phyloP scores from a whole-genome alignment of 208 protist species.

The Giardia muris region DNA sequence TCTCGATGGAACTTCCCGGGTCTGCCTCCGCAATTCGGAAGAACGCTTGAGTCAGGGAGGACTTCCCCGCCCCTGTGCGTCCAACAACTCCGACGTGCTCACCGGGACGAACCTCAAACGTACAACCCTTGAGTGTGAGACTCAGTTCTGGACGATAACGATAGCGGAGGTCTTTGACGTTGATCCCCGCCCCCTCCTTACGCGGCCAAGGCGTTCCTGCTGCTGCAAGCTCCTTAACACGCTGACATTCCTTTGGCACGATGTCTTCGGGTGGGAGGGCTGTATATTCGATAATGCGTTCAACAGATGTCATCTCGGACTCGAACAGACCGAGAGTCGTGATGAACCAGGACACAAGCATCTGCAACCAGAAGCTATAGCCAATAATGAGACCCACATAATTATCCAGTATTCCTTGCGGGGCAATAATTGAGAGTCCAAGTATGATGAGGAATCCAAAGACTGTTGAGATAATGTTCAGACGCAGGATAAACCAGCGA shows the following conservation, averaged over 20 bases:
- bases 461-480: constrained; percentile 21
- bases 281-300: constrained; percentile 48
- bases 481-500: constrained; percentile 27
- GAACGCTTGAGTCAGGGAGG: constrained; percentile 33
- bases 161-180: constrained; percentile 34
- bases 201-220: too few species aligned
- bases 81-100: constrained; percentile 49
- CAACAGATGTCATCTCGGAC: constrained; percentile 44
- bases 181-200: constrained; percentile 12
- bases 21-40: constrained; percentile 40
- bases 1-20: constrained; percentile 13
- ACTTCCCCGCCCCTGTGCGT: constrained; percentile 49
- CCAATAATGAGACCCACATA: constrained; percentile 32
- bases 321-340: constrained; percentile 40
- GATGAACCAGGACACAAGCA: constrained; percentile 32
- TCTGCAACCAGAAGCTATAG: constrained; percentile 29
- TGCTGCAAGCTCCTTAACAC: too few species aligned
- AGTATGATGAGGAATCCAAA: constrained; percentile 32
- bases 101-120: constrained; percentile 26
- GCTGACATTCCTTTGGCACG: too few species aligned
- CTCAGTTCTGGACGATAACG: constrained; percentile 40
- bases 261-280: constrained; percentile 23
- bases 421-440: constrained; percentile 45
- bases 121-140: constrained; percentile 34
- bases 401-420: not conserved